Percentiles rank a stretch among this genome's conserved stretches.
Evolutionary conservation across 352 stramenopile species (phyloP).

Genomic region (Phytophthora sp.): DNA sequence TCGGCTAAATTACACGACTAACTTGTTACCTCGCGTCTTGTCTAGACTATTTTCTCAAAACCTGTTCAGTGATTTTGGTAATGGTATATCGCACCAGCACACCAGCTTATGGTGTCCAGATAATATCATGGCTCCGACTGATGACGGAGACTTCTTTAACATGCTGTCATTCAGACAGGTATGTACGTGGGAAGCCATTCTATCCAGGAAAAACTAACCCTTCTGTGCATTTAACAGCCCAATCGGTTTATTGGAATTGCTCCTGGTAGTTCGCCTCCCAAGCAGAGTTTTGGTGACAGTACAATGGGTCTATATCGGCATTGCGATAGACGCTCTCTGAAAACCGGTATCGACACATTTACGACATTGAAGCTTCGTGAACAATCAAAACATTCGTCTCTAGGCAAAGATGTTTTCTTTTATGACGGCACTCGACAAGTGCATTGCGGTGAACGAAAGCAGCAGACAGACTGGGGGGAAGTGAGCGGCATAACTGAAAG

Average conservation of each 20-base stretch:
- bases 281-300: neutral
- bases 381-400: neutral
- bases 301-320: slow-evolving; percentile 5
- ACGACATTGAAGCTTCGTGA: slow-evolving; percentile 8
- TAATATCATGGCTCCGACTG: neutral
- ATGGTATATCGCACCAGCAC: slow-evolving; percentile 33
- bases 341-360: neutral
- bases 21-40: neutral
- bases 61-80: slow-evolving; percentile 33
- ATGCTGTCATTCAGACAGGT: slow-evolving; percentile 32
- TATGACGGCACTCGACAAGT: slow-evolving; percentile 41
- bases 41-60: slow-evolving; percentile 31
- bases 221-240: too few relatives aligned
- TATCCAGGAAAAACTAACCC: too few relatives aligned
- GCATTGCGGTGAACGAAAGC: slow-evolving; percentile 5
- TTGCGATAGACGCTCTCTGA: neutral
- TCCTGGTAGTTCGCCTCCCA: slow-evolving; percentile 8
- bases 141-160: slow-evolving; percentile 16
- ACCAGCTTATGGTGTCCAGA: slow-evolving; percentile 37
- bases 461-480: slow-evolving; percentile 25
- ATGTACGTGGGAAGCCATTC: neutral
- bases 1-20: neutral
- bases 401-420: slow-evolving; percentile 34
- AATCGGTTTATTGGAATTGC: slow-evolving; percentile 28
- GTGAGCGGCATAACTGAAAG: slow-evolving; percentile 40